Evolutionary conservation across 352 stramenopile genomes (phyloP).

Genomic region (Globisporangium irregulare): DNA sequence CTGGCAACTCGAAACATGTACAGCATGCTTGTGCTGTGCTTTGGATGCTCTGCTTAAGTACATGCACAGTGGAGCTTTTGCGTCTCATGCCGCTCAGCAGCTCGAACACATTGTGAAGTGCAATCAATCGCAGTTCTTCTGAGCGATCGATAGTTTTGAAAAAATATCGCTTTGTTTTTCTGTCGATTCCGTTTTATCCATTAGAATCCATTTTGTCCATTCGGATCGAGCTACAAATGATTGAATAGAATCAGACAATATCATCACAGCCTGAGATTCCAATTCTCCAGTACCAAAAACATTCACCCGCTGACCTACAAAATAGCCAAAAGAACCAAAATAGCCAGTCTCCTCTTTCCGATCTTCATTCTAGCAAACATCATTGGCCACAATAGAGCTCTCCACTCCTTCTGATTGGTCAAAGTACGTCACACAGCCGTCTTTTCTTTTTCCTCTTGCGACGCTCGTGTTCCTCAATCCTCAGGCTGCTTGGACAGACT

Average conservation of each 20-base stretch:
- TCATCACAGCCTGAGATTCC: not conserved
- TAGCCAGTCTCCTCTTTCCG: not conserved
- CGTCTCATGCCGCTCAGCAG: not conserved
- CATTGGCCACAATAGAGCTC: too few relatives aligned
- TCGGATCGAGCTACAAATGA: not conserved
- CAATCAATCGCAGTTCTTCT: not conserved
- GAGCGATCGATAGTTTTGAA: not conserved
- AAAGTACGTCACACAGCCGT: too few relatives aligned
- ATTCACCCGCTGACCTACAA: too few relatives aligned
- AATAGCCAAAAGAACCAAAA: not conserved
- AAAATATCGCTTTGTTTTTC: not conserved
- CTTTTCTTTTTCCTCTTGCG: too few relatives aligned
- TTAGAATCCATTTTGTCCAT: too few relatives aligned
- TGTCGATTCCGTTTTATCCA: too few relatives aligned
- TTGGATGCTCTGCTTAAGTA: not conserved
- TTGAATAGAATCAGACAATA: not conserved
- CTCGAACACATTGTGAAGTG: not conserved
- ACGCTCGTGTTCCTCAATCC: too few relatives aligned
- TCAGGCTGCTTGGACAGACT: too few relatives aligned
- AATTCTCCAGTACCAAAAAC: not conserved
- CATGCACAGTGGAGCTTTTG: too few relatives aligned
- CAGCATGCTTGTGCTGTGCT: not conserved
- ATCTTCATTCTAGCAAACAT: not conserved
- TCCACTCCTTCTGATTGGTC: too few relatives aligned
- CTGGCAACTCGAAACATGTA: too few relatives aligned